These are phyloP conservation scores for Metschnikowia proteae DNA, from an alignment of 805 yeast genomes.

Conservation along the genomic window DNA sequence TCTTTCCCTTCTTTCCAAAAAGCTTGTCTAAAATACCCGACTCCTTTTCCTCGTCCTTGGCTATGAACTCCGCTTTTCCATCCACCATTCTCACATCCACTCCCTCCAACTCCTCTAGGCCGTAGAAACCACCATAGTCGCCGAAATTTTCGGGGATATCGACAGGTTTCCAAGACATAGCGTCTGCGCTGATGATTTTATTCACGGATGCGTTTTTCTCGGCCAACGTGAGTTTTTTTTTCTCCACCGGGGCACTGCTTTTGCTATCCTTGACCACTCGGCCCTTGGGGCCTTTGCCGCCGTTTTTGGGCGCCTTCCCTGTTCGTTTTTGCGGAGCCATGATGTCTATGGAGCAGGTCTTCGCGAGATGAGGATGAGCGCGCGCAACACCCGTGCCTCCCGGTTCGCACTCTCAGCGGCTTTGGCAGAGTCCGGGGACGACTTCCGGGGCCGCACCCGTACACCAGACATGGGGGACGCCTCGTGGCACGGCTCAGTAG, in stretches of 20 bases:
- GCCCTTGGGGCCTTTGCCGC: neutral
- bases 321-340: neutral
- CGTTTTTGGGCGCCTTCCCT: neutral
- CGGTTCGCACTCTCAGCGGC: no score
- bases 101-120: constrained; percentile 91
- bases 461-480: no score
- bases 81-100: constrained; percentile 74
- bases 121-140: constrained; percentile 88
- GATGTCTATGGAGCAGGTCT: neutral
- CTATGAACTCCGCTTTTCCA: constrained; percentile 59
- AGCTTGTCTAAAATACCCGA: constrained; percentile 22
- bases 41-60: constrained; percentile 32
- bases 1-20: constrained; percentile 13
- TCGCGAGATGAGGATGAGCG: neutral
- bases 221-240: constrained; percentile 23
- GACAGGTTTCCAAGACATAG: constrained; percentile 74
- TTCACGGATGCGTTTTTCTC: constrained; percentile 30
- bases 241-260: constrained; percentile 1
- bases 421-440: no score
- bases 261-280: neutral
- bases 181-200: constrained; percentile 46
- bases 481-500: no score
- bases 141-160: constrained; percentile 79
- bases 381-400: neutral
- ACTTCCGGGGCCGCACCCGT: no score